Percentiles rank a stretch among this genome's conserved stretches.
phyloP scores from a whole-genome alignment of 1,284 basidiomycete genomes.

The Ustilago sp. region DNA sequence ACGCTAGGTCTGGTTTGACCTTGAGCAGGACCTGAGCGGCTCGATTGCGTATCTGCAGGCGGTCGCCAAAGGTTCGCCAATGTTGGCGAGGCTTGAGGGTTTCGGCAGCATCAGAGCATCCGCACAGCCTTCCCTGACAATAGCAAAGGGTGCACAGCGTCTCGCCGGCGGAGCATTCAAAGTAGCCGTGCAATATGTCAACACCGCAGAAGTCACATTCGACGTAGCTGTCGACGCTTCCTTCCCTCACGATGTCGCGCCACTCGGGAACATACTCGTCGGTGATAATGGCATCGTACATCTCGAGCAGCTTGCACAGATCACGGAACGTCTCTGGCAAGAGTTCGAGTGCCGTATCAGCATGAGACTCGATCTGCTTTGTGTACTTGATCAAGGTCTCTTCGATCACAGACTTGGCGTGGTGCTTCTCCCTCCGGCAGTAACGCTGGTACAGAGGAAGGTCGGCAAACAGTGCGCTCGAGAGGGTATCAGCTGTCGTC shows the following conservation, averaged over 20 bases:
- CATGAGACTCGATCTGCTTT: conserved; percentile 2
- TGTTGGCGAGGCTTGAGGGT: conserved; percentile 37
- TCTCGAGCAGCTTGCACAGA: conserved; percentile 25
- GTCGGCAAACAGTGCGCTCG: conserved; percentile 25
- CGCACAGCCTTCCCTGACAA: conserved; percentile 42
- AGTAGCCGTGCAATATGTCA: conserved; percentile 40
- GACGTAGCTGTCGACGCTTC: conserved; percentile 35
- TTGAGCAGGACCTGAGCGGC: conserved; percentile 27
- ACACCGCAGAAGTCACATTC: conserved; percentile 55
- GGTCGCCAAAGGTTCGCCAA: conserved; percentile 33
- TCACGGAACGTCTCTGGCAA: conserved; percentile 8
- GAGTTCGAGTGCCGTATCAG: not conserved
- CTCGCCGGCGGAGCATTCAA: conserved; percentile 37
- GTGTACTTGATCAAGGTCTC: conserved; percentile 24
- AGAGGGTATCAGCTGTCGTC: conserved; percentile 30
- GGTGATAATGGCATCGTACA: conserved; percentile 41
- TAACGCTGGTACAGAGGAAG: conserved; percentile 43
- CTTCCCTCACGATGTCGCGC: conserved; percentile 23
- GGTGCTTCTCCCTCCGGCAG: conserved; percentile 28
- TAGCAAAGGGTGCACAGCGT: conserved; percentile 50
- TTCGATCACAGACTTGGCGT: conserved; percentile 33
- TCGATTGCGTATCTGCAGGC: conserved; percentile 32
- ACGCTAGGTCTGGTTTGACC: conserved; percentile 8
- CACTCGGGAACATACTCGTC: conserved; percentile 43
- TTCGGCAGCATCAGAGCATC: conserved; percentile 24